Conservation (phyloP, 495 filamentous ascomycete genomes). For the Oidiodendron maius region DNA sequence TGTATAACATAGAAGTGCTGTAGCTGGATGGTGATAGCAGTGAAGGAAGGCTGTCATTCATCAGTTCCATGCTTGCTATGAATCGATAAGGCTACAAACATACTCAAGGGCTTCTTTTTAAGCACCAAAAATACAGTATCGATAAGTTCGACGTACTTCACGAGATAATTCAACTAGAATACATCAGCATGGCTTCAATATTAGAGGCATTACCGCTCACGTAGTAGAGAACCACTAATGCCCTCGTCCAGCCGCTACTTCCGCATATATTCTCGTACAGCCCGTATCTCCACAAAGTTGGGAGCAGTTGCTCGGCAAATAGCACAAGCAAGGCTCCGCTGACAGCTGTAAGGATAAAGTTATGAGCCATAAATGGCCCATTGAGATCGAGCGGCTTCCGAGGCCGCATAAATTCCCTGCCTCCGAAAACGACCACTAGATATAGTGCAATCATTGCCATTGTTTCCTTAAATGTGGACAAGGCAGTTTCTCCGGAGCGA, state of each 20-base stretch:
- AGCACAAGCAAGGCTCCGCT: slow-evolving; percentile 62
- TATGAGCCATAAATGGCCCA: slow-evolving; percentile 70
- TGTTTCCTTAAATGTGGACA: slow-evolving; percentile 65
- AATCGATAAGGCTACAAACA: slow-evolving; percentile 15
- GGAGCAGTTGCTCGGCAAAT: slow-evolving; percentile 68
- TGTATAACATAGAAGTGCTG: slow-evolving; percentile 79
- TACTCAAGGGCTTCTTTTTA: slow-evolving; percentile 84
- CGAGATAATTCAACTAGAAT: slow-evolving; percentile 71
- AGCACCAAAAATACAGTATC: slow-evolving; percentile 79
- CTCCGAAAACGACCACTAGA: slow-evolving; percentile 71
- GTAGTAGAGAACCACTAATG: slow-evolving; percentile 72
- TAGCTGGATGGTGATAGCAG: slow-evolving; percentile 82
- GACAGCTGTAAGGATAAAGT: slow-evolving; percentile 70
- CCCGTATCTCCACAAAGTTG: slow-evolving; percentile 59
- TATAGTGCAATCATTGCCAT: slow-evolving; percentile 59
- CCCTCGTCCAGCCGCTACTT: slow-evolving; percentile 66
- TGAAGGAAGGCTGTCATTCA: slow-evolving; percentile 67
- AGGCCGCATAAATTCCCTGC: slow-evolving; percentile 66
- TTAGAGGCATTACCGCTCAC: slow-evolving; percentile 37
- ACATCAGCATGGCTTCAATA: slow-evolving; percentile 8
- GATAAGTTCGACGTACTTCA: slow-evolving; percentile 75
- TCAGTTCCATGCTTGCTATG: slow-evolving; percentile 19
- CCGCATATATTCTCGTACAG: slow-evolving; percentile 70
- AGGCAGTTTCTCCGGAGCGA: slow-evolving; percentile 55
- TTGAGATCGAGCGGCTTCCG: slow-evolving; percentile 62